A percentile compares a stretch with the other conserved stretches of the same genome.
Conservation (phyloP, 2,329 filamentous ascomycete genomes). For the Fusarium equiseti region DNA sequence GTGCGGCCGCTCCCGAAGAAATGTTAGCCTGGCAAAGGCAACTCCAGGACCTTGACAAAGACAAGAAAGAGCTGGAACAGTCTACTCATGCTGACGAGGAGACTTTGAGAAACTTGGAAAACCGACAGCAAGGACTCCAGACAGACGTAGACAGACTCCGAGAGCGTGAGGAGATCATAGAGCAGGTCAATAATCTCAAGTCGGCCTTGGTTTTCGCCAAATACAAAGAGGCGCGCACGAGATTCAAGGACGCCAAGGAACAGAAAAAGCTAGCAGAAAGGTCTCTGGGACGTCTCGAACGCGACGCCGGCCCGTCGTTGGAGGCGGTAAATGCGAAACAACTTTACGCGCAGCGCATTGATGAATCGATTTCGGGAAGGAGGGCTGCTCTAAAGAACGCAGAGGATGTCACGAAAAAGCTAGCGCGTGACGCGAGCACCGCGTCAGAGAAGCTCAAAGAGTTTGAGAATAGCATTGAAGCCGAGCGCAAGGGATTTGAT, state of each 20-base stretch:
- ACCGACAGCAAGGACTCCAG: slow-evolving; percentile 78
- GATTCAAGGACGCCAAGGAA: slow-evolving; percentile 65
- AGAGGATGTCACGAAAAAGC: slow-evolving; percentile 63
- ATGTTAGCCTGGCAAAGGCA: slow-evolving; percentile 83
- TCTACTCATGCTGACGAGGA: slow-evolving; percentile 71
- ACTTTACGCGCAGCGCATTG: slow-evolving; percentile 70
- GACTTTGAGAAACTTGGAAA: slow-evolving; percentile 74
- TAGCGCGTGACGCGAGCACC: slow-evolving; percentile 55
- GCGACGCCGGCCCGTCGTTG: slow-evolving; percentile 73
- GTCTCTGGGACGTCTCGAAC: slow-evolving; percentile 71
- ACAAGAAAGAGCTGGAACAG: slow-evolving; percentile 72
- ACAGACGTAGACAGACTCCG: slow-evolving; percentile 86
- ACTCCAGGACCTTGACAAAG: slow-evolving; percentile 76
- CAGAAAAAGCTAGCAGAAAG: slow-evolving; percentile 65
- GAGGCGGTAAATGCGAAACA: slow-evolving; percentile 77
- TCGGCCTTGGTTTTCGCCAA: slow-evolving; percentile 73
- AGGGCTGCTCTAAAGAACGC: slow-evolving; percentile 65
- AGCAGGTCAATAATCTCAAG: slow-evolving; percentile 73
- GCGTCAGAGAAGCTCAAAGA: slow-evolving; percentile 58
- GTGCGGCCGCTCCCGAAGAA: slow-evolving; percentile 84
- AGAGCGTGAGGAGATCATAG: slow-evolving; percentile 77
- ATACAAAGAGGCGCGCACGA: slow-evolving; percentile 68
- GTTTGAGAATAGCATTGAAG: slow-evolving; percentile 59
- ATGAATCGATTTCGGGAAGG: slow-evolving; percentile 66
- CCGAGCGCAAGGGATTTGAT: slow-evolving; percentile 63